phyloP scores from a whole-genome alignment of 2,329 filamentous ascomycete genomes.

The Meredithiella fracta region DNA sequence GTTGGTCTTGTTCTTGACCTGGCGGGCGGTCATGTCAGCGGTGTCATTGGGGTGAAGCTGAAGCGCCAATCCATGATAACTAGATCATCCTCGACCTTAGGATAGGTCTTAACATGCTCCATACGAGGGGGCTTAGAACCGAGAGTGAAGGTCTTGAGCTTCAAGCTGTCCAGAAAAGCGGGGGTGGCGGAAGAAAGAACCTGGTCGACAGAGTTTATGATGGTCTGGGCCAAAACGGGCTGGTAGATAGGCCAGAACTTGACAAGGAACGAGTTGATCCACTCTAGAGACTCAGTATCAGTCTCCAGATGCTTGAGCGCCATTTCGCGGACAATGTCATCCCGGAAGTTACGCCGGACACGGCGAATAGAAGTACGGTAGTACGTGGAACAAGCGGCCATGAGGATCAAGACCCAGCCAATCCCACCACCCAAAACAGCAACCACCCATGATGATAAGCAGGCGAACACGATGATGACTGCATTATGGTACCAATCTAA shows the following conservation, averaged over 20 bases:
- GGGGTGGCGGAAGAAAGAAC: constrained; percentile 86
- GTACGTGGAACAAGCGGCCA: constrained; percentile 85
- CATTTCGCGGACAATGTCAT: constrained; percentile 82
- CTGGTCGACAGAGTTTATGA: constrained; percentile 89
- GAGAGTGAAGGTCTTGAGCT: constrained; percentile 83
- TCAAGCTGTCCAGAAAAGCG: constrained; percentile 80
- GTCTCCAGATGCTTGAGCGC: constrained; percentile 74
- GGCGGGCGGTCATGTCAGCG: constrained; percentile 74
- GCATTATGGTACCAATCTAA: constrained; percentile 96
- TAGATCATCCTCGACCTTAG: constrained; percentile 84
- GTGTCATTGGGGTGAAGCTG: constrained; percentile 92
- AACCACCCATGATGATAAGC: constrained; percentile 75
- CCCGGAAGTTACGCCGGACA: constrained; percentile 86
- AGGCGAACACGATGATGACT: constrained; percentile 84
- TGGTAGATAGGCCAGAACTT: constrained; percentile 99
- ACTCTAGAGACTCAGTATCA: constrained; percentile 84
- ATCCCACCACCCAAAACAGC: constrained; percentile 80
- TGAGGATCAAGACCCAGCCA: constrained; percentile 83
- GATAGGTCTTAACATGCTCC: constrained; percentile 97
- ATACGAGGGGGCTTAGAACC: constrained; percentile 89
- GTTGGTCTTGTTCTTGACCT: constrained; percentile 90
- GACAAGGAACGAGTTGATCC: constrained; percentile 97
- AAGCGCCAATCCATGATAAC: constrained; percentile 99
- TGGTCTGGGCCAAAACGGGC: constrained; percentile 77
- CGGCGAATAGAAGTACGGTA: constrained; percentile 90